Conservation (phyloP, 2,329 filamentous ascomycete species). For the Colletotrichum limetticola region DNA sequence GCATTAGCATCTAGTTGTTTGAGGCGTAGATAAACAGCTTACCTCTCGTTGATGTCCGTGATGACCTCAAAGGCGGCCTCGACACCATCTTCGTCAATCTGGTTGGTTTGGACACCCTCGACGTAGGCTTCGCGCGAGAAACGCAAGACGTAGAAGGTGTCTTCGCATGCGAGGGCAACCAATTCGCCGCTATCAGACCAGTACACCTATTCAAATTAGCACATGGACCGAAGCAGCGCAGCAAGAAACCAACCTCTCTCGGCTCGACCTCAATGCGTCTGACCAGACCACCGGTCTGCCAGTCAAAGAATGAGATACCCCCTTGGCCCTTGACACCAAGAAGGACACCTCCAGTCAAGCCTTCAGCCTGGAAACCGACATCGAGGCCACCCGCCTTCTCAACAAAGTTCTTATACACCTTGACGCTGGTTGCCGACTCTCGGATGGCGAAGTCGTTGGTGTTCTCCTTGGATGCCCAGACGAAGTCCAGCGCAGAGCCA, state of each 20-base stretch:
- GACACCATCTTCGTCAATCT: conserved; percentile 90
- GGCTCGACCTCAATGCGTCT: conserved; percentile 88
- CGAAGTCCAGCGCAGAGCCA: conserved; percentile 93
- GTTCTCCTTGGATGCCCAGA: conserved; percentile 96
- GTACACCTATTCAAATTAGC: conserved; percentile 73
- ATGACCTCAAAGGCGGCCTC: conserved; percentile 97
- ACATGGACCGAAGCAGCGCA: too few relatives aligned
- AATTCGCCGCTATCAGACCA: conserved; percentile 98
- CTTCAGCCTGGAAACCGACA: conserved; percentile 94
- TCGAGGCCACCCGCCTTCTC: conserved; percentile 90
- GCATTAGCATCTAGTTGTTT: conserved; percentile 38
- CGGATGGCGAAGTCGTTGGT: conserved; percentile 98
- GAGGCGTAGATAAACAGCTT: conserved; percentile 40
- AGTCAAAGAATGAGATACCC: conserved; percentile 96
- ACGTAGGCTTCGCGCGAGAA: conserved; percentile 92
- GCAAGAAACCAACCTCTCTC: conserved; percentile 51
- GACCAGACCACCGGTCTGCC: conserved; percentile 89
- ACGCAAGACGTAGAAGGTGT: conserved; percentile 92
- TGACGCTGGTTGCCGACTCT: conserved; percentile 92
- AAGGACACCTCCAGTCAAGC: conserved; percentile 86
- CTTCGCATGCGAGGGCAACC: conserved; percentile 91
- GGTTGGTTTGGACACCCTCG: conserved; percentile 82
- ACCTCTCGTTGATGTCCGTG: conserved; percentile 93
- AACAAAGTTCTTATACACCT: conserved; percentile 97
- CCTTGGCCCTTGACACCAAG: conserved; percentile 96